Evolutionary conservation across 2,329 filamentous ascomycete genomes (phyloP).

Genomic region (Coniochaeta prunicola): DNA sequence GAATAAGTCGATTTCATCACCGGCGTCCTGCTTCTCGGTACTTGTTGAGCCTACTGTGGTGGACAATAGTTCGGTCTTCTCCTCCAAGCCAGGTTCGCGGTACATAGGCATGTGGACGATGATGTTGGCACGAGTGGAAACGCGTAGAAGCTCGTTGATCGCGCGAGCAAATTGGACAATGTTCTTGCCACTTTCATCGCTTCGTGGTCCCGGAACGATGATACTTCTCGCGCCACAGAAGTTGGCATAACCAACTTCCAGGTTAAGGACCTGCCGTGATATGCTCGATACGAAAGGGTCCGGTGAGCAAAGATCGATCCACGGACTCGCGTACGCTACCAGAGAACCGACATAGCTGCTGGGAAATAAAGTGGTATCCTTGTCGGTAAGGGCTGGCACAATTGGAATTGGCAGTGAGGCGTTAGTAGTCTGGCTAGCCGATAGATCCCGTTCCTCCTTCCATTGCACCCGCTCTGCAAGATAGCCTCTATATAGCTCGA

Average conservation of each 20-base stretch:
- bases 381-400: conserved; percentile 63
- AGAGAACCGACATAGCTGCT: conserved; percentile 63
- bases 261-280: conserved; percentile 80
- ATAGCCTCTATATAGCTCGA: conserved; percentile 52
- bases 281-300: conserved; percentile 79
- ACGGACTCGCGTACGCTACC: conserved; percentile 75
- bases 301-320: conserved; percentile 82
- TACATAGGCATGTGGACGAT: conserved; percentile 81
- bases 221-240: conserved; percentile 88
- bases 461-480: conserved; percentile 30
- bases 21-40: conserved; percentile 25
- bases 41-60: conserved; percentile 25
- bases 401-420: conserved; percentile 47
- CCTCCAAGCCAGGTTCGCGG: conserved; percentile 56
- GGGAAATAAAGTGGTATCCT: conserved; percentile 70
- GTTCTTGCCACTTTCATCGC: conserved; percentile 40
- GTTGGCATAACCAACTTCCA: conserved; percentile 90
- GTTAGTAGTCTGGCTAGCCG: conserved; percentile 31
- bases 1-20: conserved; percentile 59
- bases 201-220: conserved; percentile 70
- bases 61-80: conserved; percentile 45
- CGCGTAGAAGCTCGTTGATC: conserved; percentile 68
- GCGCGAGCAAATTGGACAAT: conserved; percentile 74
- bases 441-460: conserved; percentile 19
- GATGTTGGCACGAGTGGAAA: conserved; percentile 71